Evolutionary conservation across 148 eudicot genomes (phyloP).

Genomic region (Cornus suecica): DNA sequence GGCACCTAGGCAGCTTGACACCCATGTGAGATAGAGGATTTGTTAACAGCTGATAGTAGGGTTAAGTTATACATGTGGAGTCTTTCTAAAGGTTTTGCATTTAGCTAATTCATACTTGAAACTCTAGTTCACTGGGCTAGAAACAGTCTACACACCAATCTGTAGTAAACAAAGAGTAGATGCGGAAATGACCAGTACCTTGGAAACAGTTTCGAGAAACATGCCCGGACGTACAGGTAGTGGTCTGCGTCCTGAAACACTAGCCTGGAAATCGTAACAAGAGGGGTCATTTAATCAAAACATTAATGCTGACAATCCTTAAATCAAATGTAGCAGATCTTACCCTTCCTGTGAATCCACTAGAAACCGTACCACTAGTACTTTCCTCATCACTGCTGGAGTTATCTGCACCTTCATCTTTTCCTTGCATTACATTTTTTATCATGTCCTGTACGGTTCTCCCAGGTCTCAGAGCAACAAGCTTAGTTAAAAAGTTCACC

Average conservation of each 20-base stretch:
- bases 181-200: constrained; percentile 43
- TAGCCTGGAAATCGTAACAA: constrained; percentile 56
- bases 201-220: constrained; percentile 95
- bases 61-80: too few species aligned
- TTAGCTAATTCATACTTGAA: neutral
- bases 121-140: neutral
- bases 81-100: neutral
- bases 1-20: neutral
- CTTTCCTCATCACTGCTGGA: constrained; percentile 37
- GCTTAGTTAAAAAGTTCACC: constrained; percentile 90
- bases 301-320: neutral
- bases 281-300: constrained; percentile 9
- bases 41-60: too few species aligned
- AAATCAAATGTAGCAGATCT: constrained; percentile 20
- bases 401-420: constrained; percentile 87
- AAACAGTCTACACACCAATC: neutral
- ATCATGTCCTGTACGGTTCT: constrained; percentile 80
- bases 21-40: too few species aligned
- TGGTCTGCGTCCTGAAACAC: constrained; percentile 60
- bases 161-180: neutral
- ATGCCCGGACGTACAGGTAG: constrained; percentile 99
- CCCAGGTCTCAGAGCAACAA: constrained; percentile 85
- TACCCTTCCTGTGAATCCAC: constrained; percentile 76
- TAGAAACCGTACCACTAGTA: constrained; percentile 21
- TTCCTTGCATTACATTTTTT: constrained; percentile 88